These are phyloP conservation scores for Flaveria brownii DNA, from an alignment of 129 eudicot species.

Conservation along the genomic window DNA sequence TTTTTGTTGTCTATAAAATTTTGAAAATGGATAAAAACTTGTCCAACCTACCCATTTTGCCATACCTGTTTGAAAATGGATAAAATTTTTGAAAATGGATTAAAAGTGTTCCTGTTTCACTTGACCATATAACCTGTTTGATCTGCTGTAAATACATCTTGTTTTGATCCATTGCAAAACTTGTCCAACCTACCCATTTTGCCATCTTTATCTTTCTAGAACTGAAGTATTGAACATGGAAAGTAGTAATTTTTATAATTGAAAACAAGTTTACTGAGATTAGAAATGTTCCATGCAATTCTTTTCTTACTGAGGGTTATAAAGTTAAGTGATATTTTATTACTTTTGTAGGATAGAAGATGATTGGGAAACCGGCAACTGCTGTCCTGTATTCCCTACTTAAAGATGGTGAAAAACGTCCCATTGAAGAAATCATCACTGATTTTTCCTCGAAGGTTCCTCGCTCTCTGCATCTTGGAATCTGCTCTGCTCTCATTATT, in stretches of 20 bases:
- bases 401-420: slow-evolving; percentile 62
- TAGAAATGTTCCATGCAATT: background rate
- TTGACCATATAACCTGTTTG: background rate
- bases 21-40: background rate
- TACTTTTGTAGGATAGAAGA: slow-evolving; percentile 19
- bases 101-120: background rate
- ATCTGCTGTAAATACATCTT: background rate
- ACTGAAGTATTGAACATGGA: background rate
- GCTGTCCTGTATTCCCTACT: slow-evolving; percentile 45
- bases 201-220: background rate
- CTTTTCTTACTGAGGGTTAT: background rate
- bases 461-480: slow-evolving; percentile 37
- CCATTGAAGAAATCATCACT: slow-evolving; percentile 58
- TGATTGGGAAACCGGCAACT: slow-evolving; percentile 42
- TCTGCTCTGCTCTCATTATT: slow-evolving; percentile 65
- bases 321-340: background rate
- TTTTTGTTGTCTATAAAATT: background rate
- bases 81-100: background rate
- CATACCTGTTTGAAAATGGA: background rate
- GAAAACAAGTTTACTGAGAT: background rate
- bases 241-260: background rate
- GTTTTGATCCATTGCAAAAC: background rate
- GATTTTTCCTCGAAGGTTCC: slow-evolving; percentile 61
- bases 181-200: background rate
- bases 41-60: too few species aligned